A percentile compares a stretch with the other conserved stretches of the same genome.
phyloP scores from a whole-genome alignment of 2,329 filamentous ascomycete species.

The Fusarium sp. region DNA sequence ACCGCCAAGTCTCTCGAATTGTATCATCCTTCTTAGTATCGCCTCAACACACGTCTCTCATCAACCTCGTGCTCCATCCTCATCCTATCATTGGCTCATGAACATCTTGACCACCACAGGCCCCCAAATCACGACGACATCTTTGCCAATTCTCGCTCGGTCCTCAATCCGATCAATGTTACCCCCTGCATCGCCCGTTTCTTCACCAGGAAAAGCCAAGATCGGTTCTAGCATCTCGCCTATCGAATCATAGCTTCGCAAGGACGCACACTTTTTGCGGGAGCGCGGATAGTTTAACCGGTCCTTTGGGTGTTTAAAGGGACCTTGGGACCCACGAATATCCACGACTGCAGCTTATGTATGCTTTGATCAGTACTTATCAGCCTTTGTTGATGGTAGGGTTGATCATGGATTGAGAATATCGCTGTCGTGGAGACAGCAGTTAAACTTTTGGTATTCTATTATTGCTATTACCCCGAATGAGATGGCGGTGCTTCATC shows the following conservation, averaged over 20 bases:
- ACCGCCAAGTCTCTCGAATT: background rate
- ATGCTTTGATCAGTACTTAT: slow-evolving; percentile 14
- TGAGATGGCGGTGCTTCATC: slow-evolving; percentile 51
- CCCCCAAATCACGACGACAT: background rate
- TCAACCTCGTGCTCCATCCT: slow-evolving; percentile 34
- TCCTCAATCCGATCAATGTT: background rate
- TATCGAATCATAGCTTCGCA: slow-evolving; percentile 34
- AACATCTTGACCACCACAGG: background rate
- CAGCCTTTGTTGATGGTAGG: slow-evolving; percentile 9
- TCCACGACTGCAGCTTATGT: background rate
- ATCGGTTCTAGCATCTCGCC: background rate
- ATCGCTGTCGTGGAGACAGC: slow-evolving; percentile 29
- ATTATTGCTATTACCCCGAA: background rate
- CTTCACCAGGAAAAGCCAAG: slow-evolving; percentile 3
- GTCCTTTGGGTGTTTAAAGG: slow-evolving; percentile 19
- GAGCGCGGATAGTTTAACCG: slow-evolving; percentile 24
- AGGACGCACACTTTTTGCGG: slow-evolving; percentile 28
- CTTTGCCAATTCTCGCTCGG: background rate
- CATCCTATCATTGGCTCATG: slow-evolving; percentile 28
- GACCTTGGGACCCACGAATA: background rate
- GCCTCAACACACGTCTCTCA: slow-evolving; percentile 12
- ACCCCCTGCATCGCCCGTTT: background rate
- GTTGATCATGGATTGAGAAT: slow-evolving; percentile 34
- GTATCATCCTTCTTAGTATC: background rate
- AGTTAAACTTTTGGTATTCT: background rate